Conservation (phyloP, 306 rosid species). For the Parietaria judaica region DNA sequence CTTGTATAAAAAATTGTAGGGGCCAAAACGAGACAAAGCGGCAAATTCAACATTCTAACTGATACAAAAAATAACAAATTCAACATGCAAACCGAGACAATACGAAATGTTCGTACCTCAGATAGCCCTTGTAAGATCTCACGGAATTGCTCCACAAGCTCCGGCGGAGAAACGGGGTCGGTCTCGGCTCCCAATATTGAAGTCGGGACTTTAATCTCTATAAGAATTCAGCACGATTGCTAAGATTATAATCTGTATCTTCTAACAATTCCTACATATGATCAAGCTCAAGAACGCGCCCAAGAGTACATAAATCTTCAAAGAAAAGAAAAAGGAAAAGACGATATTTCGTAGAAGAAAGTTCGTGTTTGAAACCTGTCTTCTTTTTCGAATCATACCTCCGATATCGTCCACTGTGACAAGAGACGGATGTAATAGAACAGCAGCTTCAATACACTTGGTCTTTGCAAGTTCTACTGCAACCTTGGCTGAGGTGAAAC, state of each 20-base stretch:
- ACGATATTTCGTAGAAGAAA: background rate
- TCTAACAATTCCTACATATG: background rate
- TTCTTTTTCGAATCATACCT: constrained; percentile 26
- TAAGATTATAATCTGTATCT: too few species aligned
- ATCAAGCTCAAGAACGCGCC: background rate
- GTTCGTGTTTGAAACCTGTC: too few species aligned
- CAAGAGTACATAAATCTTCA: too few species aligned
- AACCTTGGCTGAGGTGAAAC: constrained; percentile 51
- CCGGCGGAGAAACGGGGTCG: constrained; percentile 45
- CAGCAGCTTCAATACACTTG: constrained; percentile 42
- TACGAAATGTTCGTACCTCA: constrained; percentile 24
- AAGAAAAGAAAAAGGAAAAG: background rate
- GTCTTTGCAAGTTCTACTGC: constrained; percentile 47
- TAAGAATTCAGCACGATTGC: constrained; percentile 6
- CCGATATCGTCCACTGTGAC: constrained; percentile 55
- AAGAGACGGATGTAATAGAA: constrained; percentile 59
- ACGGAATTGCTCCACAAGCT: constrained; percentile 60
- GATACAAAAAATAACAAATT: too few species aligned
- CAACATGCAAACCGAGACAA: too few species aligned
- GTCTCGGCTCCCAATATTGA: constrained; percentile 57
- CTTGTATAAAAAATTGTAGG: too few species aligned
- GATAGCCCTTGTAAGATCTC: constrained; percentile 39
- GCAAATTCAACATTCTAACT: too few species aligned
- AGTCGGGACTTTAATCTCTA: constrained; percentile 45
- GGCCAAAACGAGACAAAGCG: too few species aligned